A percentile compares a stretch with the other conserved stretches of the same genome.
phyloP scores from a whole-genome alignment of 2,329 filamentous ascomycete species.

The Stenocarpella maydis region DNA sequence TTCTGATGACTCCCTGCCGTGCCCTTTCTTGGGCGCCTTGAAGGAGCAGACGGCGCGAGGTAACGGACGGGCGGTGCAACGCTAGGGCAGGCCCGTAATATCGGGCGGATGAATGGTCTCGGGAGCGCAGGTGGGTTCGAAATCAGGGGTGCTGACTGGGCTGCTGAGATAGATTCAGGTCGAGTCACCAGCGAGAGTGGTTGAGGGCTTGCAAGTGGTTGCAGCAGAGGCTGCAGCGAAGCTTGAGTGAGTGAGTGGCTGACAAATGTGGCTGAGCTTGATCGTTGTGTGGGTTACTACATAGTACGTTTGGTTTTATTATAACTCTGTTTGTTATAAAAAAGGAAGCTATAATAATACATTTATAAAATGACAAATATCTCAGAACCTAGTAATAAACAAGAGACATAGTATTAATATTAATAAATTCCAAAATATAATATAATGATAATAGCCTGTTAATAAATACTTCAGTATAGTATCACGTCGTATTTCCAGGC shows the following conservation, averaged over 20 bases:
- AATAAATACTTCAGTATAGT: too few relatives aligned
- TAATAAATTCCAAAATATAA: too few relatives aligned
- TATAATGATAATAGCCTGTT: too few relatives aligned
- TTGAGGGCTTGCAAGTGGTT: neutral
- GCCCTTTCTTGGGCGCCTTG: neutral
- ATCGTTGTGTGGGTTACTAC: too few relatives aligned
- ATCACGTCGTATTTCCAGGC: too few relatives aligned
- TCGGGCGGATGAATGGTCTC: neutral
- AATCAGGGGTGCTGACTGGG: neutral
- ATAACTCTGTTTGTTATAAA: too few relatives aligned
- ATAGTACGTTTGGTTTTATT: too few relatives aligned
- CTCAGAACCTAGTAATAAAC: too few relatives aligned
- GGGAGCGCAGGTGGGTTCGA: neutral
- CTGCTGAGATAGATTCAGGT: neutral
- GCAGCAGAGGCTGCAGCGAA: too few relatives aligned
- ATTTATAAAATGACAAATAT: too few relatives aligned
- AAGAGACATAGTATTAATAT: too few relatives aligned
- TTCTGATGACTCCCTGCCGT: constrained; percentile 22
- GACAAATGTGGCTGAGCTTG: constrained; percentile 2
- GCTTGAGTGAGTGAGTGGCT: neutral
- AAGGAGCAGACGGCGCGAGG: neutral
- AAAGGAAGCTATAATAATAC: too few relatives aligned
- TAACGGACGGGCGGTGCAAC: neutral
- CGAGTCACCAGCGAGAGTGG: constrained; percentile 2
- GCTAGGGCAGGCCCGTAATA: neutral